A percentile compares a stretch with the other conserved stretches of the same genome.
These are phyloP conservation scores for Yarrowia yakushimensis DNA, from an alignment of 805 yeast genomes.

Conservation along the genomic window DNA sequence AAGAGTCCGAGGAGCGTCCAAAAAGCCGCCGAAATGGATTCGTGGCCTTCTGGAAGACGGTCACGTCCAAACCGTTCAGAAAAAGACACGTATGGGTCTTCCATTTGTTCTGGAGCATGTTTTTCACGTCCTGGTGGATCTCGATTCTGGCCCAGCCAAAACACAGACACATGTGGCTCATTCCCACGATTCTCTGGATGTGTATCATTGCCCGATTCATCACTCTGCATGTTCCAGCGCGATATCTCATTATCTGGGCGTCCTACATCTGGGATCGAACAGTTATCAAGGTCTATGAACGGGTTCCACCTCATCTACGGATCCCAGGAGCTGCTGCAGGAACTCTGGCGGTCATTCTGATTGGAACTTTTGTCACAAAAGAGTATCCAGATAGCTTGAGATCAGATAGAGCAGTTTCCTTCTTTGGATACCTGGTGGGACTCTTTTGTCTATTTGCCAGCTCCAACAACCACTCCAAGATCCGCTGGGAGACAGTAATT, in stretches of 20 bases:
- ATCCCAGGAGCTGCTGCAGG: conserved; percentile 45
- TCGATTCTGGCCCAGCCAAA: conserved; percentile 50
- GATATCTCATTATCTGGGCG: conserved; percentile 33
- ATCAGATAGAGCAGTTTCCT: conserved; percentile 54
- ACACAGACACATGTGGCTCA: conserved; percentile 52
- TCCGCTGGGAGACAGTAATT: conserved; percentile 59
- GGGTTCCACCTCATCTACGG: conserved; percentile 46
- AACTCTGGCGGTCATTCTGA: conserved; percentile 47
- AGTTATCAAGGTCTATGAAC: conserved; percentile 32
- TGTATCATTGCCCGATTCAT: conserved; percentile 50
- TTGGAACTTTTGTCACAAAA: conserved; percentile 53
- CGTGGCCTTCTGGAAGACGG: background rate
- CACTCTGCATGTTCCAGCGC: conserved; percentile 46
- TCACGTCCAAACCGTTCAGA: background rate
- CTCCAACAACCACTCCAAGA: conserved; percentile 44
- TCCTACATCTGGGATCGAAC: conserved; percentile 37
- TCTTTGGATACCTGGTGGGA: conserved; percentile 52
- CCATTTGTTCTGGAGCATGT: conserved; percentile 17
- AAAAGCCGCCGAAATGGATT: background rate
- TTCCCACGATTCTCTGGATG: conserved; percentile 53
- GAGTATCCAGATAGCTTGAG: conserved; percentile 46
- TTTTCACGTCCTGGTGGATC: conserved; percentile 56
- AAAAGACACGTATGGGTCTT: background rate
- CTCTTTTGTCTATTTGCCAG: conserved; percentile 45
- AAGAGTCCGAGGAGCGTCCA: background rate